Percentiles rank a stretch among this genome's conserved stretches.
These are phyloP conservation scores for Cryptococcus depauperatus DNA, from an alignment of 1,284 basidiomycete genomes.

Conservation along the genomic window DNA sequence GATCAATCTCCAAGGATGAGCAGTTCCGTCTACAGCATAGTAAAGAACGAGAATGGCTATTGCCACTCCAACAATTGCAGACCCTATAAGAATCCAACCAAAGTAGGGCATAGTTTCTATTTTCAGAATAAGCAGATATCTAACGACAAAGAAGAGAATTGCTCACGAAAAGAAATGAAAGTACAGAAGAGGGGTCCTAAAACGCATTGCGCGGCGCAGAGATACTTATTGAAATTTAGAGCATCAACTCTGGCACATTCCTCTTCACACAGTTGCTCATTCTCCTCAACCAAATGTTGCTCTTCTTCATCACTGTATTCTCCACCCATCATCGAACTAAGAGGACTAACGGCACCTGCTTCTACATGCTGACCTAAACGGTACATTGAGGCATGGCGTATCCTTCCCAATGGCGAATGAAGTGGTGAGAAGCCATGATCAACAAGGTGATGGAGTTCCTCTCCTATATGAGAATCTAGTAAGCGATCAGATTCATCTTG, in stretches of 20 bases:
- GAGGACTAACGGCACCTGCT: constrained; percentile 1
- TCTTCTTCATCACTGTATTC: constrained; percentile 42
- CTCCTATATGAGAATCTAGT: constrained; percentile 19
- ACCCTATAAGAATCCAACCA: constrained; percentile 54
- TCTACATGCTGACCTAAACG: constrained; percentile 8
- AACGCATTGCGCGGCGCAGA: constrained; percentile 70
- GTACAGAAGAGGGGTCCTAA: constrained; percentile 69
- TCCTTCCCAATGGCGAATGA: constrained; percentile 24
- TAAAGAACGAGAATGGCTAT: constrained; percentile 54
- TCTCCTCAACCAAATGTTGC: constrained; percentile 42
- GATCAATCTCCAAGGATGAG: constrained; percentile 57
- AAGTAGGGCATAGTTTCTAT: constrained; percentile 49
- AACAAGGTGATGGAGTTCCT: constrained; percentile 38
- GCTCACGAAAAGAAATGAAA: constrained; percentile 63
- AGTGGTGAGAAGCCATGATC: constrained; percentile 26
- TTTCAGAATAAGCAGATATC: not conserved
- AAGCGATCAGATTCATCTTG: constrained; percentile 22
- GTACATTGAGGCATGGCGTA: constrained; percentile 16
- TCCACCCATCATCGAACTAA: constrained; percentile 42
- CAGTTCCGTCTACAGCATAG: constrained; percentile 56
- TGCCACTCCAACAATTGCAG: constrained; percentile 53
- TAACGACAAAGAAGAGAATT: not conserved
- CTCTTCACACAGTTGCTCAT: constrained; percentile 18
- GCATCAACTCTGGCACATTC: constrained; percentile 12
- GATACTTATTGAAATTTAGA: constrained; percentile 65